These are phyloP conservation scores for Ustilago nuda DNA, from an alignment of 1,284 basidiomycete genomes.

Conservation along the genomic window DNA sequence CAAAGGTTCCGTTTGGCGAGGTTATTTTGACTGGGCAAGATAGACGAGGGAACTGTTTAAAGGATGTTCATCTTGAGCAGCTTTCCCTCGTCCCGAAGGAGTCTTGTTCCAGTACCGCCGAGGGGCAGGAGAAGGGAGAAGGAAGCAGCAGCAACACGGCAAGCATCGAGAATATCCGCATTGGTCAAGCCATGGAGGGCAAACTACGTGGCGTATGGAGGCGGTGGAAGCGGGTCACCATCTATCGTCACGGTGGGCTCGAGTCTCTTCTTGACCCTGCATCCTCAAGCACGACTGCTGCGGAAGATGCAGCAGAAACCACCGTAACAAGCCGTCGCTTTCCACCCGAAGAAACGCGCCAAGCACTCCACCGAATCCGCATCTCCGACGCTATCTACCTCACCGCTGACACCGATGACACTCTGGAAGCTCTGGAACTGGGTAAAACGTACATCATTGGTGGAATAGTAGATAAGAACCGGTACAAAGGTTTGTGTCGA, in stretches of 20 bases:
- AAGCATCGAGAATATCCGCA: slow-evolving; percentile 73
- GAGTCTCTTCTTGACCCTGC: slow-evolving; percentile 35
- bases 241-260: slow-evolving; percentile 76
- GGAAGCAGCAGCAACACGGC: background rate
- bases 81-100: slow-evolving; percentile 19
- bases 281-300: background rate
- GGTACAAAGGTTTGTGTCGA: slow-evolving; percentile 88
- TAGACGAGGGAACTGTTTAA: slow-evolving; percentile 66
- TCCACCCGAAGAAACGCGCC: slow-evolving; percentile 13
- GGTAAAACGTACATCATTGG: slow-evolving; percentile 94
- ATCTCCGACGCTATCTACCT: slow-evolving; percentile 81
- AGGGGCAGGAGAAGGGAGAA: background rate
- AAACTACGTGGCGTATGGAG: slow-evolving; percentile 79
- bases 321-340: slow-evolving; percentile 10
- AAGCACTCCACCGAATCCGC: slow-evolving; percentile 27
- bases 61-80: slow-evolving; percentile 37
- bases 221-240: slow-evolving; percentile 84
- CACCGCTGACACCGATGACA: slow-evolving; percentile 91
- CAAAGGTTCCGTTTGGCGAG: slow-evolving; percentile 77
- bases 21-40: slow-evolving; percentile 80
- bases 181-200: slow-evolving; percentile 79
- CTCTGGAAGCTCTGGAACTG: slow-evolving; percentile 81
- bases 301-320: background rate
- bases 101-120: background rate
- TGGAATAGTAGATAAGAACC: slow-evolving; percentile 94